phyloP scores from a whole-genome alignment of 192 early-diverging fungal species.

The Backusella parvicylindrica region DNA sequence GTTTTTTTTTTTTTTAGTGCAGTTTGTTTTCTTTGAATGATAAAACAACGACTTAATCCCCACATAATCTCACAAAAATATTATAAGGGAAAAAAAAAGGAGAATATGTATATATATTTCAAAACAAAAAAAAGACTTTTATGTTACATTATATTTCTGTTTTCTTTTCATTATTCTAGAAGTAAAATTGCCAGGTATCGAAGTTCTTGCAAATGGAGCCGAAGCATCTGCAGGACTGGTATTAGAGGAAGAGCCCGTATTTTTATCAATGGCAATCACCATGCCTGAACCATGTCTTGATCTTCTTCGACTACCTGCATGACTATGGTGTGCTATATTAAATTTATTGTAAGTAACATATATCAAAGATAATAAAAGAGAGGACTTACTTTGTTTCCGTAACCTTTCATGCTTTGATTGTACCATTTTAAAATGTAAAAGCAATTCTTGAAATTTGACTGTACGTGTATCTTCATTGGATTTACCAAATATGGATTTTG shows the following conservation, averaged over 20 bases:
- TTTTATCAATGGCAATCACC: neutral
- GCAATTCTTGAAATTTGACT: slow-evolving; percentile 62
- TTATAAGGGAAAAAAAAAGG: too few species aligned
- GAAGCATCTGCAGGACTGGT: neutral
- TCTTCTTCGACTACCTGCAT: neutral
- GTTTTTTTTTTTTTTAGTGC: too few species aligned
- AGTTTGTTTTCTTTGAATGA: too few species aligned
- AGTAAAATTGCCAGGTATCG: neutral
- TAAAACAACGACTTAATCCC: too few species aligned
- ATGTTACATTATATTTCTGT: neutral
- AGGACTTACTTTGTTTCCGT: slow-evolving; percentile 39
- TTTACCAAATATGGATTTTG: slow-evolving; percentile 7
- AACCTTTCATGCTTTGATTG: slow-evolving; percentile 73
- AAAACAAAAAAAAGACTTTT: neutral
- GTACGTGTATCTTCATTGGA: slow-evolving; percentile 30
- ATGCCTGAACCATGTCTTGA: neutral
- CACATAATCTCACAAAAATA: too few species aligned
- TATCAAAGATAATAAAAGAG: neutral
- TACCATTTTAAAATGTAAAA: slow-evolving; percentile 68
- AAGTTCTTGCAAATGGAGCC: neutral
- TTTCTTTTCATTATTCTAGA: neutral
- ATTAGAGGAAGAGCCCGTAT: neutral
- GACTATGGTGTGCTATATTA: neutral
- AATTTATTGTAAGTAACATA: neutral
- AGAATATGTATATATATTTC: too few species aligned